Conservation (phyloP, 257 asterid genomes). For the Eustoma russellianum region DNA sequence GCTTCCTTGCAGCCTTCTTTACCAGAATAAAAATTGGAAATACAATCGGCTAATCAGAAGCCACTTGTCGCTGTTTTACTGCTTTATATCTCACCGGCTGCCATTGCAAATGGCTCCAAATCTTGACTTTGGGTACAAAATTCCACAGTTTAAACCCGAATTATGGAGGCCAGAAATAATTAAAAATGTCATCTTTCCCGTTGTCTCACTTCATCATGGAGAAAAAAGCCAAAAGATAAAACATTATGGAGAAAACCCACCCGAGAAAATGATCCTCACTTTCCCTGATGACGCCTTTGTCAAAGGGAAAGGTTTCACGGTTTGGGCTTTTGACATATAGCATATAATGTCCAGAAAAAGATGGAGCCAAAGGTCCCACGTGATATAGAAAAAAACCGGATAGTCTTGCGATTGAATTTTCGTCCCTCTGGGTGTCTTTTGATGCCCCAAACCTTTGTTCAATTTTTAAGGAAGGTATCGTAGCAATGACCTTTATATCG, state of each 20-base stretch:
- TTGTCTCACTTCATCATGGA: not conserved
- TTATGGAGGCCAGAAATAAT: not conserved
- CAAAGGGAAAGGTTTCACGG: conserved; percentile 28
- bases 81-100: conserved; percentile 13
- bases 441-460: conserved; percentile 2
- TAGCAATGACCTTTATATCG: conserved; percentile 16
- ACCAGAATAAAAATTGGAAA: too few relatives aligned
- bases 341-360: conserved; percentile 26
- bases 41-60: not conserved
- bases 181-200: not conserved
- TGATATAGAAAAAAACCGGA: conserved; percentile 21
- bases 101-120: conserved; percentile 12
- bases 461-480: conserved; percentile 12
- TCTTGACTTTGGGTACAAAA: conserved; percentile 10
- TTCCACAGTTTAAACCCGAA: not conserved
- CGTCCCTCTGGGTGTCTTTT: conserved; percentile 1
- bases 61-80: conserved; percentile 21
- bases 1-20: too few relatives aligned
- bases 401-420: conserved; percentile 24
- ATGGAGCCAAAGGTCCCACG: conserved; percentile 26
- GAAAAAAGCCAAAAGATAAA: conserved; percentile 16
- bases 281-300: conserved; percentile 21
- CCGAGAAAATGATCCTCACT: conserved; percentile 11
- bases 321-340: conserved; percentile 36
- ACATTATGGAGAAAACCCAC: conserved; percentile 12